phyloP scores from a whole-genome alignment of 495 filamentous ascomycete genomes.

The Aspergillus baeticus region DNA sequence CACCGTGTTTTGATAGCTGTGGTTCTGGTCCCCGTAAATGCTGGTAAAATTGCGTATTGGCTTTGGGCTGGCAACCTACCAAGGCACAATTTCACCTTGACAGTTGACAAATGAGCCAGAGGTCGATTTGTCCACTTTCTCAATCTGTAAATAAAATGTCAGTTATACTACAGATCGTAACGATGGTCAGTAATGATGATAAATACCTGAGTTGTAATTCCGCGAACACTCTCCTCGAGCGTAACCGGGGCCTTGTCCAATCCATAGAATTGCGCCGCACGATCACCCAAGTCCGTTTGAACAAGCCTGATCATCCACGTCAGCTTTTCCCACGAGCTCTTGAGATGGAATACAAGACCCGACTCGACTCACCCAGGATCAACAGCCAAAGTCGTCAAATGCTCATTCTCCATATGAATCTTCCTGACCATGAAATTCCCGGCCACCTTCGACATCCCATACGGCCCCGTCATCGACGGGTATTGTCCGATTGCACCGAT shows the following conservation, averaged over 20 bases:
- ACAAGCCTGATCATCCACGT: conserved; percentile 12
- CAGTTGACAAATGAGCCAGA: conserved; percentile 11
- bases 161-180: background rate
- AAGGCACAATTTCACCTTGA: background rate
- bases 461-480: conserved; percentile 22
- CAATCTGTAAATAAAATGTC: background rate
- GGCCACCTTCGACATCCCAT: conserved; percentile 40
- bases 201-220: conserved; percentile 12
- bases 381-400: conserved; percentile 30
- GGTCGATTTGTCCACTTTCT: conserved; percentile 2
- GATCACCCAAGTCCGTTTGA: conserved; percentile 23
- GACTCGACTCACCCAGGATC: conserved; percentile 34
- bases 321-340: no score
- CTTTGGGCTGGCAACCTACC: conserved; percentile 5
- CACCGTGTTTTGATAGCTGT: no score
- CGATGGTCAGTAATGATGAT: background rate
- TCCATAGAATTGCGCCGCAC: conserved; percentile 14
- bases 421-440: conserved; percentile 38
- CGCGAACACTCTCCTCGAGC: conserved; percentile 15
- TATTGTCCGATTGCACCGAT: conserved; percentile 24
- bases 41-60: no score
- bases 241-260: conserved; percentile 19
- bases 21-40: no score
- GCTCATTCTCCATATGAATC: conserved; percentile 35
- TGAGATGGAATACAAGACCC: no score